phyloP scores from a whole-genome alignment of 176 grass and related monocot genomes.

The Panicum miliaceum region DNA sequence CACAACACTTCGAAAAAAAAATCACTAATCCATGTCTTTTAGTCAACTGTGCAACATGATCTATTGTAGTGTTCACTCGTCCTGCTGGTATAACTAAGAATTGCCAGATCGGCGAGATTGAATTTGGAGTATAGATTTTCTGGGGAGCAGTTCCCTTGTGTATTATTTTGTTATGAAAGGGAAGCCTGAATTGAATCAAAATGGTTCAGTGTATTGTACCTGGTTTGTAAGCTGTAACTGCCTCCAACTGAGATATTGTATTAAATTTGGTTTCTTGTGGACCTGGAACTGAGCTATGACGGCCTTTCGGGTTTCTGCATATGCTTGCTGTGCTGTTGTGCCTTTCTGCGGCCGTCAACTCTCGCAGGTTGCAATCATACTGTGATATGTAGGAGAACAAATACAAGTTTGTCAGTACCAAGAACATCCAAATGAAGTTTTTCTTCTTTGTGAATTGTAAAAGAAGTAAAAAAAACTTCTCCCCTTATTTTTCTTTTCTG shows the following conservation, averaged over 20 bases:
- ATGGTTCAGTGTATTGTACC: slow-evolving; percentile 24
- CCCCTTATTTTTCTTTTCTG: not conserved
- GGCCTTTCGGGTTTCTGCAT: not conserved
- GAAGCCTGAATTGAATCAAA: slow-evolving; percentile 16
- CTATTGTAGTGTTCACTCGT: not conserved
- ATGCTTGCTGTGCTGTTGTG: not conserved
- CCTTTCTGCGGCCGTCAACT: not conserved
- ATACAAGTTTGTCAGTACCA: not conserved
- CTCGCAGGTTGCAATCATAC: not conserved
- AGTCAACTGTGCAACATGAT: not conserved
- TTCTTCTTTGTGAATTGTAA: not conserved
- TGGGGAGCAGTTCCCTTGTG: not conserved
- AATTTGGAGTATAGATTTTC: not conserved
- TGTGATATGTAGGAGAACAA: not conserved
- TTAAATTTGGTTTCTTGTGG: slow-evolving; percentile 5
- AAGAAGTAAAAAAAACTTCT: no score
- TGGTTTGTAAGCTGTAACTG: not conserved
- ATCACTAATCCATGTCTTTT: not conserved
- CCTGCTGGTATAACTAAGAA: not conserved
- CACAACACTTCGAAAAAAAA: not conserved
- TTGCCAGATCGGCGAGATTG: not conserved
- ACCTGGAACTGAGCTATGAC: not conserved
- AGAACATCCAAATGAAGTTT: not conserved
- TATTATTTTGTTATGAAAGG: slow-evolving; percentile 21
- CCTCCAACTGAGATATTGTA: slow-evolving; percentile 11